Evolutionary conservation across 441 rosid species (phyloP), one percentile per base, ranked within the genome.

Genomic region (Manihot esculenta): DNA sequence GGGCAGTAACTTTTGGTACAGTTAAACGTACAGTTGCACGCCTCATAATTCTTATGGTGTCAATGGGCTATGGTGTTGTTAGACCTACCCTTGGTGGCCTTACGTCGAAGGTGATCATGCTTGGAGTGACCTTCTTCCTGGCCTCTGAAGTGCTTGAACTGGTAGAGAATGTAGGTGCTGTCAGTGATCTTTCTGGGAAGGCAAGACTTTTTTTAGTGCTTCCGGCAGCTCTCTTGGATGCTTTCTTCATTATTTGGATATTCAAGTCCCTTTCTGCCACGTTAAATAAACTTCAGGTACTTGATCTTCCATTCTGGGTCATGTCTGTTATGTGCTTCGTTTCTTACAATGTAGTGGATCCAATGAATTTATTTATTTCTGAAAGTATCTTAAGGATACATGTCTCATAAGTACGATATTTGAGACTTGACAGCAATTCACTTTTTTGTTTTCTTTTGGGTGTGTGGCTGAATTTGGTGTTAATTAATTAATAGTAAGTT

Each of bases 31-130:
- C 96, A 0, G 80, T 86, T 48, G 89, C 97, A 26, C 88, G 95
- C 27, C 74, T 93, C 62, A 84, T 95, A 78, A 91, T 95, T 64
- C 72, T 93, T 41, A 95, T 87, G 84, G 98, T 95, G 74, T 86
- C 97, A 13, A 93, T 93, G 98, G 99, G 98, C 1, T 95, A 86
- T 15, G 99, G 99, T 58, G 97, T 95, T 70, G 97, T 91, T 75
- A 89, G 99, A 68, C 98, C 99, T 70, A 89, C 98, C 51, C 79
- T 93, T 7, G 98, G 99, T 35, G 99, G 99, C 13, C 82, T 95
- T 63, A 87, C 98, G 12, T 88, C 94, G 17, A 95, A 95, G 85
- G 95, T 95, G 71, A 63, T 88, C 59, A 81, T 95, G 98, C 96
- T 95, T 65, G 97, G 98, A 21, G 81, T 73, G 58, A 93, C 97